Base-by-base conservation (phyloP, 2,329 filamentous ascomycete species). In the Fusarium ambrosium region DNA sequence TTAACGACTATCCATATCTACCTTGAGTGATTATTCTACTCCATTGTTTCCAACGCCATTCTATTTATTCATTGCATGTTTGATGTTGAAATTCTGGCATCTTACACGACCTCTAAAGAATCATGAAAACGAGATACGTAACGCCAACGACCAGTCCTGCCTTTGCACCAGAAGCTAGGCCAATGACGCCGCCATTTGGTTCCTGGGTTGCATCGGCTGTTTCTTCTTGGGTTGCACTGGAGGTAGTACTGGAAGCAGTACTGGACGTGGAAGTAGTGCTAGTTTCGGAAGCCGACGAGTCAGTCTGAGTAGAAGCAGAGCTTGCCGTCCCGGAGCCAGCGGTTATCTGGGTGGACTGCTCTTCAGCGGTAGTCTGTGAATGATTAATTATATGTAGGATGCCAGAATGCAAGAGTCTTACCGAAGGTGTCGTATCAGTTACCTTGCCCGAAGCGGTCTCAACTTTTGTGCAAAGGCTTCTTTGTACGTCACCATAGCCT, bases 381-480 rank as follows among this genome's bases (percentile, higher is more conserved):
- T 1, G 8, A 6, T 22, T 4, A 39, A 2, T 5, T 5, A 2
- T 56, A 8, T 20, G 11, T 9, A 16, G 9, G 4, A 48, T 27
- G 22, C 3, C 10, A 18, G 6, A 2, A n/a, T 22, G 4, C 7
- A 8, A 13, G 3, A n/a, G 14, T 9, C 64, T 6, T 5, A 64
- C 66, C 1, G 8, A 45, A 34, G 37, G 13, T 13, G 13, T 10
- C 1, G 18, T 56, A 2, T 58, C 10, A 0, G 6, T 13, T 1
- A 10, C 4, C 3, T 14, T 20, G 4, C 10, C 5, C 9, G 36
- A 51, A 2, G 66, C 32, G 9, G 18, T 27, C 14, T 37, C 32
- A 4, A 62, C 66, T 9, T 45, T 70, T 24, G 65, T 37, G 9
- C 68, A 71, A 13, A 70, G 32, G 1, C 39, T 55, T 1, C 3